Evolutionary conservation across 2,329 filamentous ascomycete genomes (phyloP).

Genomic region (Curvularia lunata): DNA sequence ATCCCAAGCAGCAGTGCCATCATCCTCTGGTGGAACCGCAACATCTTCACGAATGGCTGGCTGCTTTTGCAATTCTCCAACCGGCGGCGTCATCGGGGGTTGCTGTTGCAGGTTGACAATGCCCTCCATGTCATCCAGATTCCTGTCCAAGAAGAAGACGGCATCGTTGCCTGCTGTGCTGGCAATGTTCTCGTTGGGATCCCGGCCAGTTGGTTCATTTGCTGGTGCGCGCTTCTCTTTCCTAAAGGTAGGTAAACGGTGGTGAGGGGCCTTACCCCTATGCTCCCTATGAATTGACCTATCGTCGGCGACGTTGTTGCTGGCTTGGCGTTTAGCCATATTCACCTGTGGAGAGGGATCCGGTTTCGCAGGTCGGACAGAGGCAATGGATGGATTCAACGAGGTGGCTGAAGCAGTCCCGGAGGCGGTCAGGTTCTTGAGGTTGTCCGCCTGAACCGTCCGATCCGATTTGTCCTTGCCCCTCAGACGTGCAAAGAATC

Average conservation of each 20-base stretch:
- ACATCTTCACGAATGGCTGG: conserved; percentile 55
- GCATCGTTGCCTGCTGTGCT: conserved; percentile 60
- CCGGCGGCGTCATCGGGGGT: conserved; percentile 72
- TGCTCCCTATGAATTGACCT: conserved; percentile 30
- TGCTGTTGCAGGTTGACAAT: conserved; percentile 71
- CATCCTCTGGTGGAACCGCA: conserved; percentile 45
- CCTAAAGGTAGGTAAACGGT: conserved; percentile 61
- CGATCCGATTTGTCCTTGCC: conserved; percentile 56
- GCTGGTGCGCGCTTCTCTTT: conserved; percentile 40
- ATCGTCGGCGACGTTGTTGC: conserved; percentile 29
- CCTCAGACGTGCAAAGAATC: conserved; percentile 61
- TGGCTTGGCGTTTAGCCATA: conserved; percentile 36
- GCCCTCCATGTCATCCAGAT: conserved; percentile 88
- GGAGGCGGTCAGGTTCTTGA: conserved; percentile 46
- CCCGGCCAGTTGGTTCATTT: conserved; percentile 49
- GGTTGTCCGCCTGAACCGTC: conserved; percentile 39
- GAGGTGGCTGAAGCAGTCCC: conserved; percentile 48
- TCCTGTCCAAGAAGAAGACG: conserved; percentile 81
- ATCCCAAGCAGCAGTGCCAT: conserved; percentile 72
- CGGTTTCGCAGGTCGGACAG: conserved; percentile 34
- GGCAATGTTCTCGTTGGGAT: conserved; percentile 51
- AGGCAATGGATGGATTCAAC: conserved; percentile 45
- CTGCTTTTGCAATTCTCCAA: conserved; percentile 49
- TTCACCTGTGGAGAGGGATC: conserved; percentile 39
- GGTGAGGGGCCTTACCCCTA: conserved; percentile 37